phyloP scores from a whole-genome alignment of 140 eudicot species.

The Oenanthe javanica region DNA sequence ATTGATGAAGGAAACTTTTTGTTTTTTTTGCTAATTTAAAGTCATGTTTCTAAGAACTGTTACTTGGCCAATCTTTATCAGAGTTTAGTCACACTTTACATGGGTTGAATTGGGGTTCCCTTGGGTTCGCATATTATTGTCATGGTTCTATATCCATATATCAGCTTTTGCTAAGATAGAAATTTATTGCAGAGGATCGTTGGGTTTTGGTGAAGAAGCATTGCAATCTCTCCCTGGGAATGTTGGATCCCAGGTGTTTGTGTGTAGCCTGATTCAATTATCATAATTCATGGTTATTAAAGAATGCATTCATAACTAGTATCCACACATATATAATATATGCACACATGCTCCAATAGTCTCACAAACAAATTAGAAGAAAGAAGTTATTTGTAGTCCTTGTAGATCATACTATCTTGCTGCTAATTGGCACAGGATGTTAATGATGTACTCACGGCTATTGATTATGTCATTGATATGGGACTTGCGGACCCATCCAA shows the following conservation, averaged over 20 bases:
- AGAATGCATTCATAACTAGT: not conserved
- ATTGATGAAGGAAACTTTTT: not conserved
- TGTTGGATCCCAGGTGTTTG: conserved; percentile 70
- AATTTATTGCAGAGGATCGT: conserved; percentile 64
- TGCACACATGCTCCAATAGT: not conserved
- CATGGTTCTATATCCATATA: not conserved
- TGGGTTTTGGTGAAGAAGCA: conserved; percentile 98
- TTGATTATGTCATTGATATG: conserved; percentile 53
- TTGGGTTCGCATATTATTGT: not conserved
- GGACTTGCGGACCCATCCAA: conserved; percentile 82
- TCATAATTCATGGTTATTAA: not conserved
- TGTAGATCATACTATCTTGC: conserved; percentile 2
- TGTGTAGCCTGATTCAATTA: conserved; percentile 11
- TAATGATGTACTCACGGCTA: conserved; percentile 74
- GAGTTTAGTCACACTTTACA: not conserved
- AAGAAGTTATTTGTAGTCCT: not conserved
- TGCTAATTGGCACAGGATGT: conserved; percentile 59
- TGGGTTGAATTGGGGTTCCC: not conserved
- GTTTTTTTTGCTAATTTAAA: not conserved
- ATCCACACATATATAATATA: not conserved
- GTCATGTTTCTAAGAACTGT: not conserved
- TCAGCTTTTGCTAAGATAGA: not conserved
- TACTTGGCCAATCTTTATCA: not conserved
- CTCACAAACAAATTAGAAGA: not conserved
- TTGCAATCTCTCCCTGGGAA: conserved; percentile 92